Evolutionary conservation across 2,329 filamentous ascomycete genomes (phyloP), one percentile per base, ranked within the genome.

Genomic region (Exophiala lecanii-corni): DNA sequence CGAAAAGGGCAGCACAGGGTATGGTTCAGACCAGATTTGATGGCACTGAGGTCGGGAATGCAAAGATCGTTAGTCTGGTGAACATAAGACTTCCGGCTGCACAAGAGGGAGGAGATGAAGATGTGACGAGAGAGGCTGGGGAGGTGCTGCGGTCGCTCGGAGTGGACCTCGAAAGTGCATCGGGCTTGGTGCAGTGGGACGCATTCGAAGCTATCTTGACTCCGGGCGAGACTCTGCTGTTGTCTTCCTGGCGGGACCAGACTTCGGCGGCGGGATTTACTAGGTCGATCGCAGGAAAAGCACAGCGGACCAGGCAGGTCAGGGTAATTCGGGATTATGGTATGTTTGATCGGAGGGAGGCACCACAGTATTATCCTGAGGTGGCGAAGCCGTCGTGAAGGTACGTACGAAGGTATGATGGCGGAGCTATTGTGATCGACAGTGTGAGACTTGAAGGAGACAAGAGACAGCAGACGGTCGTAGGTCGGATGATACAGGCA

Each of bases 281-380:
- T 12, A 26, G 23, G 23, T 26, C 23, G 6, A 6, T 18, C 12
- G 20, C 16, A 36, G 31, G 5, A 7, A 26, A 17, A 21, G 35
- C 31, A 12, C 17, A 36, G n/a, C 31, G 31, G 15, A 30, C 16
- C 6, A 30, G 39, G 10, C 39, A 42, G 13, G 32, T 42, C 15
- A 31, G 39, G 12, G 23, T 34, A 3, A 21, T 41, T 34, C n/a
- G 26, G n/a, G 31, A 41, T 7, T 36, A 34, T 32, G 37, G 36
- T 15, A 41, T 36, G 33, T 32, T 6, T 30, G 20, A 31, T 32
- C 21, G 37, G n/a, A 10, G n/a, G 5, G 39, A 42, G 20, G 39
- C 39, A n/a, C 39, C 39, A 3, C 39, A 42, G 39, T 42, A 42
- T 28, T 42, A 42, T 18, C 39, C 39, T 3, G 36, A 36, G 5